These are phyloP conservation scores for Saccharomyces hybrid DNA, from an alignment of 1,139 yeast species.

Conservation along the genomic window DNA sequence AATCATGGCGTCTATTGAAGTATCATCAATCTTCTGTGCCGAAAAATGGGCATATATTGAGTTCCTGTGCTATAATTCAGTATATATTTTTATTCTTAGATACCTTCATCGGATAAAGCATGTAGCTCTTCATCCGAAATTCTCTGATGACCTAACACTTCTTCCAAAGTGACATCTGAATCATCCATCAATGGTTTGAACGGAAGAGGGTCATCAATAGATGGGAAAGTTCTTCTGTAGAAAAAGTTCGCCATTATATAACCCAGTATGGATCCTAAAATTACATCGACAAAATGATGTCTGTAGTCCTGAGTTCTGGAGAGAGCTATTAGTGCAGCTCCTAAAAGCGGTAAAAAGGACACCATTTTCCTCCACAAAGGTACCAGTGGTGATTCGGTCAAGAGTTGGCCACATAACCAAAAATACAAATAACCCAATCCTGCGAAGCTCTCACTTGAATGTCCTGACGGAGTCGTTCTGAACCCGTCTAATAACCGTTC, in stretches of 20 bases:
- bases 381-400: conserved; percentile 36
- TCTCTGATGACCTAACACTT: conserved; percentile 5
- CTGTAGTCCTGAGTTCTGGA: conserved; percentile 73
- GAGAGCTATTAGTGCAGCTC: conserved; percentile 60
- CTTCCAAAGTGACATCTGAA: conserved; percentile 29
- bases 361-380: conserved; percentile 51
- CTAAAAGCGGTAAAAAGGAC: conserved; percentile 39
- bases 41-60: too few relatives aligned
- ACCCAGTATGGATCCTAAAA: conserved; percentile 55
- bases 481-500: conserved; percentile 56
- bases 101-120: conserved; percentile 3
- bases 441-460: conserved; percentile 56
- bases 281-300: conserved; percentile 66
- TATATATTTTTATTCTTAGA: neutral
- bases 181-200: conserved; percentile 36
- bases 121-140: conserved; percentile 11
- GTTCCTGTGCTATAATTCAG: too few relatives aligned
- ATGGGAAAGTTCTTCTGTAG: conserved; percentile 45
- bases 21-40: too few relatives aligned
- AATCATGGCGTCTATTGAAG: too few relatives aligned
- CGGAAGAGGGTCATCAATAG: conserved; percentile 28
- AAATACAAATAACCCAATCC: conserved; percentile 58
- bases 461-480: conserved; percentile 76
- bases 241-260: conserved; percentile 36
- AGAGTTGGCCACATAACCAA: conserved; percentile 59